Base-by-base conservation (phyloP, 2,329 filamentous ascomycete species). In the Monosporascus sp. region DNA sequence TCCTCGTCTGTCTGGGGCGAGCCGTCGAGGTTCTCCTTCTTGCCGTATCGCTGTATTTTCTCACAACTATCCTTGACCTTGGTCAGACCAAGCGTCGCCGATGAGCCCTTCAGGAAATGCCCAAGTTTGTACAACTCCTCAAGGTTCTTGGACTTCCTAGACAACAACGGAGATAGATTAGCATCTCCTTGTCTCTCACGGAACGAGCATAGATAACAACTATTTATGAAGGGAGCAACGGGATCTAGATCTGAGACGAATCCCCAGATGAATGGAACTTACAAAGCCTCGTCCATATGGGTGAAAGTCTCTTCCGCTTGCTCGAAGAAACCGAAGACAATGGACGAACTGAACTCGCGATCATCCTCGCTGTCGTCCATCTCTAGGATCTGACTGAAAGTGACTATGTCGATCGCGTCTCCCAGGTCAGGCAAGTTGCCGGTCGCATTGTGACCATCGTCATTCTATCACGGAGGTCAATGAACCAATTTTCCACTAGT, bases 101-200 rank as follows among this genome's bases (percentile, higher is more conserved):
- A 97, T 6, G 93, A 97, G 55, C 94, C 94, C 74, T 99, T 99
- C 62, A 99, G 80, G 75, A 96, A 99, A 74, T 99, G 94, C 42
- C 94, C 94, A 34, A 96, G 84, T 50, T 82, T 80, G 36, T 90
- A 96, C 38, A 97, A 83, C 60, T 84, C 76, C n/a, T 74, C 71
- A 53, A 97, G 83, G 54, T 96, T 78, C 65, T 82, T 79, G 2
- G 80, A 70, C 60, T 83, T 71, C 59, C 91, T 96, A 67, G 54
- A 41, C n/a, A 42, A 34, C 22, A n/a, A 42, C 44, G 37, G 27
- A 41, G 41, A 54, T n/a, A 53, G 9, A 55, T 65, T 58, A 66
- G 62, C 50, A 39, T 38, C 31, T 46, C 47, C 25, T 41, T 52
- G 25, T 48, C 42, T 37, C 27, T 39, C 34, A 44, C 44, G 36